Evolutionary conservation across 192 early-diverging fungal genomes (phyloP).

Genomic region (Coemansia sp.): DNA sequence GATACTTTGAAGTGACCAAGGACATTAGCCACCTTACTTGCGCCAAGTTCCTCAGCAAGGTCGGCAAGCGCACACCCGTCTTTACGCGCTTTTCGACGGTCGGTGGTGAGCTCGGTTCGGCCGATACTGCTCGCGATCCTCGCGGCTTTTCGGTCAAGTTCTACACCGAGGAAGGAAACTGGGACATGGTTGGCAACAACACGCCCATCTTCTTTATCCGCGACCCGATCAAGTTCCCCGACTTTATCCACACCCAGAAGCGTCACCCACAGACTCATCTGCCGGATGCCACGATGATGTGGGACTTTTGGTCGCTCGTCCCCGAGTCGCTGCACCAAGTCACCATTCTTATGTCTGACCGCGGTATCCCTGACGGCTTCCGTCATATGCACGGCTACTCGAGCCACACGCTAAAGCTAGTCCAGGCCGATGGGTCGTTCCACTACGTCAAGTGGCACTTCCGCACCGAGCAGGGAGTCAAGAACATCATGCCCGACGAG

Average conservation of each 20-base stretch:
- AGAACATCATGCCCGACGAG: constrained; percentile 68
- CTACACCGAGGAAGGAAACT: constrained; percentile 88
- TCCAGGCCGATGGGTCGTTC: constrained; percentile 65
- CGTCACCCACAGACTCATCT: constrained; percentile 78
- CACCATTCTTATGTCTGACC: constrained; percentile 81
- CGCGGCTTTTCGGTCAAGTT: constrained; percentile 85
- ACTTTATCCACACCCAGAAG: constrained; percentile 86
- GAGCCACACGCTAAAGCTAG: constrained; percentile 73
- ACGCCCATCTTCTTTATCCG: constrained; percentile 84
- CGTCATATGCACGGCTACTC: constrained; percentile 86
- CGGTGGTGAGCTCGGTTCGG: constrained; percentile 71
- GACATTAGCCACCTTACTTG: constrained; percentile 70
- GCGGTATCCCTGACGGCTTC: constrained; percentile 78
- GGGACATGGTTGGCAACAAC: constrained; percentile 89
- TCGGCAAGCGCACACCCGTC: constrained; percentile 79
- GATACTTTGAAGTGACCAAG: constrained; percentile 78
- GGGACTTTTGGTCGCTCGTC: constrained; percentile 79
- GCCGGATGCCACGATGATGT: constrained; percentile 69
- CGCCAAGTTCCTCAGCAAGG: constrained; percentile 71
- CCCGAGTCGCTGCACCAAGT: constrained; percentile 83
- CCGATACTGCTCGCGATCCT: constrained; percentile 79
- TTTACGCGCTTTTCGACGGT: constrained; percentile 85
- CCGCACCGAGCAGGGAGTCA: constrained; percentile 78
- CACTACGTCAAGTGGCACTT: constrained; percentile 85
- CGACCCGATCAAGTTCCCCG: constrained; percentile 80